Base-by-base conservation (phyloP, 2,329 filamentous ascomycete genomes). In the Fusarium musae region DNA sequence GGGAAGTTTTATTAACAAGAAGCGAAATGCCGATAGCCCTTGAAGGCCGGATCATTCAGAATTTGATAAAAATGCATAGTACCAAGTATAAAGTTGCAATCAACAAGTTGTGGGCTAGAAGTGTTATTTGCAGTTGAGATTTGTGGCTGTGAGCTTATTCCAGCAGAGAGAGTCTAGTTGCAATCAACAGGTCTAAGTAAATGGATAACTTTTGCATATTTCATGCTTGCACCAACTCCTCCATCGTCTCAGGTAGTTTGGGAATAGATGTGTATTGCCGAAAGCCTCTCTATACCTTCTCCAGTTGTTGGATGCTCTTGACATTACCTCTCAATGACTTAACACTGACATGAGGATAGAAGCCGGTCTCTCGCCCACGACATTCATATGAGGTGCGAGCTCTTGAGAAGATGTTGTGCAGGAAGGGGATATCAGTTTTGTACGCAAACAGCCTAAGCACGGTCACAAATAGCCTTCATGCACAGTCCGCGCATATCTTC, bases 181-280 rank as follows among this genome's bases (percentile, higher is more conserved):
- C 3, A 28, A 3, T 4, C 16, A 26, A 19, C 4, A 26, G 43
- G 17, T 19, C 23, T 9, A 46, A 28, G 8, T 28, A 46, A 19
- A 11, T 46, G 0, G 19, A 19, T 19, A 3, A 28, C 0, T 6
- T 13, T 26, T 19, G 9, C 5, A 26, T 17, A 2, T 19, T 11
- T 26, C 43, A 19, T 19, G 11, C 1, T 9, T 6, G 23, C 8
- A 46, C 11, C 17, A 28, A 19, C 11, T 46, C 15, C 9, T 46
- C 43, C 11, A 28, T 3, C 5, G 11, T 6, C 4, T 19, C 5
- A 3, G 7, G 4, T 4, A 13, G 21, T 17, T 36, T 17, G 16
- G 16, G 9, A 17, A 9, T 36, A 36, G 34, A 4, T 36, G 5
- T 26, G 9, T 17, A 26, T 26, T n/a, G 3, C 3, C 9, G 15